Base-by-base conservation (phyloP, 225 moss, liverwort and hornwort species). In the Takakia lepidozioides region DNA sequence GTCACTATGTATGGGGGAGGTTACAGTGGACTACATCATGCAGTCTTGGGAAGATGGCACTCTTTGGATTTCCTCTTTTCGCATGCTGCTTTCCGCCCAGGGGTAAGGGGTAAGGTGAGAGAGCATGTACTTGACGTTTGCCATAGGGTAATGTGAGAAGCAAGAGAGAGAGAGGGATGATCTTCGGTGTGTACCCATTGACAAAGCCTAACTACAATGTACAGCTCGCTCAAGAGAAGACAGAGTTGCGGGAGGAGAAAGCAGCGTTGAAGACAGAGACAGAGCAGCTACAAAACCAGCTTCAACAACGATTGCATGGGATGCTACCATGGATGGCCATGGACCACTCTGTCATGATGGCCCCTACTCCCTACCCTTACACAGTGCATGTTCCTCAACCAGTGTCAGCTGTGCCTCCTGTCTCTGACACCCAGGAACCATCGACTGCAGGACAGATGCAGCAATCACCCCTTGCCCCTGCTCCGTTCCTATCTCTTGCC, bases 221-320 rank as follows among this genome's bases (percentile, higher is more conserved):
- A 60, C 84, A 93, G 93, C 63, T 95, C 63, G 55, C 56, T 37
- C 75, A 75, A 57, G 95, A 95, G 61, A 90, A 85, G 58, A 61
- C 64, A n/a, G 95, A 95, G 62, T 64, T 95, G 47, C 74, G 80
- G 27, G 95, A 95, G 55, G 95, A 95, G 69, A 90, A 82, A 54
- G 62, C 66, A 16, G 18, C 62, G 18, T 65, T 95, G 47, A 76
- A 87, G 56, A 63, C 57, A 26, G 76, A 90, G 59, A 87, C 80
- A 35, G 75, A 77, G 37, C 74, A 66, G 43, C 58, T 95, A 27
- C 82, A 90, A 72, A 66, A 47, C 21, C 84, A 84, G 55, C 52
- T 80, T 38, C 82, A 78, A 25, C 82, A 75, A 54, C 71, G 64
- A 49, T 26, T 80, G 16, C 70, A 63, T 4, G 59, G 66, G 5